Evolutionary conservation across 192 early-diverging fungal species (phyloP), one percentile per base, ranked within the genome.

Genomic region (Coemansia sp.): DNA sequence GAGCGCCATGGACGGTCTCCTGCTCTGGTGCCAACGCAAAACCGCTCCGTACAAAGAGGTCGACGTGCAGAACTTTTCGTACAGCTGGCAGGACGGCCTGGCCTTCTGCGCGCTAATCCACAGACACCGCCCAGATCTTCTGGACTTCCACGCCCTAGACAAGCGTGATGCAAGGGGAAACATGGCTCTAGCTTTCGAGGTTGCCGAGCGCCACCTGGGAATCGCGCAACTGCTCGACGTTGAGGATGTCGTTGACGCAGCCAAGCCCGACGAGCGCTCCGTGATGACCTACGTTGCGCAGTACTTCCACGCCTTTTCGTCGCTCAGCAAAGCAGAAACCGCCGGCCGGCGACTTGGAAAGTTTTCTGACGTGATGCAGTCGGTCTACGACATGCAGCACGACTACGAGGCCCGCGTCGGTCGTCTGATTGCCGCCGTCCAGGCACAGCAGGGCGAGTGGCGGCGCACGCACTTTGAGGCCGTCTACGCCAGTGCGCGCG

Each of bases 221-320:
- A 97, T 98, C 64, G 90, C 95, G 67, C 92, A 94, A 81, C 86
- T 98, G 28, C 86, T 98, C 59, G 95, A 93, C 75, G 95, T 97
- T 3, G 95, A 98, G 69, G 96, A 98, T 80, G 85, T 98, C 20
- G 93, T 94, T 60, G 96, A 97, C 75, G 89, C 91, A 20, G 71
- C 83, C 61, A 97, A 95, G 84, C 95, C 95, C 28, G 96, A 98
- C 81, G 95, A 98, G 67, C 85, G 91, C 29, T 98, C 96, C 7
- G 88, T 98, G 17, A 98, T 97, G 94, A 97, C 96, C 32, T 98
- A 98, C 60, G 94, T 97, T 18, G 95, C 96, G 12, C 92, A 96
- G 79, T 98, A 97, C 73, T 98, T 96, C 86, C 96, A 98, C 68
- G 96, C 96, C 7, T 97, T 98, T 60, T 95, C 94, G 17, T 87